Base-by-base conservation (phyloP, 192 early-diverging fungal genomes). In the Chytriomyces hyalinus region DNA sequence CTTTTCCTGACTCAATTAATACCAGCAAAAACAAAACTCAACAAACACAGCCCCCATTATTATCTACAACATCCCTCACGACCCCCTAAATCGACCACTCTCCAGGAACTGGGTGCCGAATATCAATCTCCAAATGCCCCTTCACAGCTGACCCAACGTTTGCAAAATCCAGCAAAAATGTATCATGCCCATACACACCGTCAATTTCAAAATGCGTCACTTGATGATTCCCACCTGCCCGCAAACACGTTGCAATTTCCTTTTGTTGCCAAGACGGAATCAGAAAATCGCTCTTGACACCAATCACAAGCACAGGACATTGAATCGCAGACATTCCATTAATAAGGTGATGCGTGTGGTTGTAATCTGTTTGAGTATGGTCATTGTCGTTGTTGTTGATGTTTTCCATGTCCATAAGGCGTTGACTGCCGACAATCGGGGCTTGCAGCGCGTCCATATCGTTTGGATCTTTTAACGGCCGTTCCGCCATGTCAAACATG, bases 161-260 rank as follows among this genome's bases (percentile, higher is more conserved):
- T 65, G 92, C 88, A 24, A 90, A 81, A 79, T 97, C 96, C 73
- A 98, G 94, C 75, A 98, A 86, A 79, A 98, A 98, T 5, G 97
- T 97, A 74, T 99, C 97, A 78, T 99, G 97, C 7, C 97, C 97
- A 82, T 95, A 99, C 86, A 96, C 90, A 47, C 95, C 92, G 81
- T 97, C 97, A 5, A 98, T 88, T 85, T 98, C 97, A 75, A 97
- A 99, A 80, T 97, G 97, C 6, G 97, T 97, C 7, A 99, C 96
- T 24, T 86, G 81, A 51, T 88, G 87, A 85, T 99, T 99, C 13
- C 97, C 97, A 3, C 87, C 90, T n/a, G 80, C 83, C 59, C 88
- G 89, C 61, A 99, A 82, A 75, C 91, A 93, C 63, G 95, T 91
- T 4, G 96, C 96, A 77, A 99, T 95, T 80, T 99, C 97, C 81